Percentiles rank a stretch among this genome's conserved stretches.
These are phyloP conservation scores for Zygnema cylindricum DNA, from an alignment of 139 green algal genomes.

Conservation along the genomic window DNA sequence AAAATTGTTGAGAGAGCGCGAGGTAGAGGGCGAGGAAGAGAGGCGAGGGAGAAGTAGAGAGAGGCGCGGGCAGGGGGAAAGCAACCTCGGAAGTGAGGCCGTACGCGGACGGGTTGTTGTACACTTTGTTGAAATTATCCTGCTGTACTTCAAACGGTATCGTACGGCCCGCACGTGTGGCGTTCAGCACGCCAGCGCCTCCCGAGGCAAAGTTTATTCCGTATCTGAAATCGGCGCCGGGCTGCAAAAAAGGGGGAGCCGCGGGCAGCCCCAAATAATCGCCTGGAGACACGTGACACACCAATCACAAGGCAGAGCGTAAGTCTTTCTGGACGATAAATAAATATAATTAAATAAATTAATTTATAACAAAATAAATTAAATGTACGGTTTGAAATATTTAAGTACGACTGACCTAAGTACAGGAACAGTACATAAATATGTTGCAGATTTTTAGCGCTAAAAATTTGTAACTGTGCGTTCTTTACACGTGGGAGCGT, in stretches of 20 bases:
- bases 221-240: constrained; percentile 17
- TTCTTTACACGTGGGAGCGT: no score
- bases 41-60: background rate
- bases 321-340: no score
- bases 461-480: no score
- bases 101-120: background rate
- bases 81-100: constrained; percentile 5
- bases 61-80: background rate
- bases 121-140: background rate
- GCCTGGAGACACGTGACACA: background rate
- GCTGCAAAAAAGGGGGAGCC: constrained; percentile 19
- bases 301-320: no score
- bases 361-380: no score
- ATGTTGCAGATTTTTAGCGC: no score
- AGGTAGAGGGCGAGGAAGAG: background rate
- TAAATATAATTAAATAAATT: no score
- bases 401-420: no score
- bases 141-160: background rate
- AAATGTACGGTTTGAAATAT: no score
- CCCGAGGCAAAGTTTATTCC: constrained; percentile 29
- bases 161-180: background rate
- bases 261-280: background rate
- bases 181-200: constrained; percentile 5
- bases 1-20: no score
- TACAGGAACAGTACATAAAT: no score